Base-by-base conservation (phyloP, 495 filamentous ascomycete genomes). In the Lasiosphaeriaceae sp. region DNA sequence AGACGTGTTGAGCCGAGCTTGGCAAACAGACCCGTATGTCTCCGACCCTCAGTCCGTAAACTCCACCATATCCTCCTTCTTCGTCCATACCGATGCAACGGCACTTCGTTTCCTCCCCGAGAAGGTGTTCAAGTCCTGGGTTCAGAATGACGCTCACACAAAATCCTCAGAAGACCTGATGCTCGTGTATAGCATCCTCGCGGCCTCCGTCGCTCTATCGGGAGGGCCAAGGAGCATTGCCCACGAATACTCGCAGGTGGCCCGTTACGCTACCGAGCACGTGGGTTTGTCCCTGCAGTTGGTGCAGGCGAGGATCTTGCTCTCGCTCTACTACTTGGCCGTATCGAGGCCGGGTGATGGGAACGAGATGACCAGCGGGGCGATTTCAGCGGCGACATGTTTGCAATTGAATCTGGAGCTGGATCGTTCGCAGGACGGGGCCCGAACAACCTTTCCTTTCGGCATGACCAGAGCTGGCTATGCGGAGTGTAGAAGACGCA, bases 131-230 rank as follows among this genome's bases (percentile, higher is more conserved):
- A 63, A 57, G 35, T 22, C 63, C 26, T 70, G 68, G 70, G 56
- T 74, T 53, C 29, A 60, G 70, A 57, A 73, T 65, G 75, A 69
- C 43, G 76, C 74, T 56, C 71, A 77, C 56, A 76, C 72, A 19
- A 87, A 87, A 65, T 80, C 76, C 44, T 73, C 75, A 59, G 83
- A 84, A 66, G 87, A 89, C 69, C 79, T 79, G 62, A 90, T 89
- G 84, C 76, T 87, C 47, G 77, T 86, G 47, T 90, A 88, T 72
- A 80, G 80, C 12, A 79, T 86, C 62, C 80, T 89, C 62, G 75
- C 82, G 2, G 57, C 84, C 58, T 83, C 79, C 8, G 77, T 83
- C 14, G 65, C 81, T 1, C 86, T 88, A 58, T 83, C 85, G 0
- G 67, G 75, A 14, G 76, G 79, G n/a, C 56, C 75, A n/a, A 77